Base-by-base conservation (phyloP, 176 grass and related monocot species). In the Oryza australiensis region DNA sequence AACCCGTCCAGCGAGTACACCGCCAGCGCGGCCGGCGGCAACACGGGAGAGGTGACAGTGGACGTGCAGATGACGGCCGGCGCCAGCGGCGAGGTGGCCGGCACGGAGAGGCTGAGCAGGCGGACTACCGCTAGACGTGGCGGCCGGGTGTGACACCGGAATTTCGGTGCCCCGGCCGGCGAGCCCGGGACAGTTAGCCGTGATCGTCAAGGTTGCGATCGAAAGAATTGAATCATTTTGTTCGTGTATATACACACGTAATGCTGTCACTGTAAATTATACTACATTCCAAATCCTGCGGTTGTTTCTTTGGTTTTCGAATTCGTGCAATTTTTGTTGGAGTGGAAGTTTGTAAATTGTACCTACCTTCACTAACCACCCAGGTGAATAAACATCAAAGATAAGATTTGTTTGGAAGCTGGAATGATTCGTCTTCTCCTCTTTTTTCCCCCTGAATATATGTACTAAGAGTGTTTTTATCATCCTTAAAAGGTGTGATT, bases 1-100 rank as follows among this genome's bases (percentile, higher is more conserved):
- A 91, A 88, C 70, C 86, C 72, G 20, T 88, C 80, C 38, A 49
- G 68, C 42, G 87, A 85, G 78, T 86, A 86, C 78, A 86, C 81
- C 37, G 87, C 77, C 73, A 87, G 83, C 64, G 86, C 66, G 5
- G 64, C 41, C 51, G 51, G 51, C 51, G 51, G 51, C 7, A 70
- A 93, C 64, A 89, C 90, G 22, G 90, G 57, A 1, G 90, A 94
- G 72, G 38, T 67, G 41, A 35, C 79, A 24, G 16, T 45, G 11
- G 78, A 85, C 0, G 27, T 63, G 0, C 63, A 20, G 33, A 49
- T 10, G 35, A 3, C 53, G 10, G 76, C 29, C 38, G 1, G 66
- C 73, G 32, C 62, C 42, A 49, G 41, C 34, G 64, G 73, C 59
- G 57, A 30, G 5, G 65, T 55, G 32, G 1, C 73, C 24, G 30